These are phyloP conservation scores for Elongisporangium undulatum DNA, from an alignment of 352 stramenopile species.

Conservation along the genomic window DNA sequence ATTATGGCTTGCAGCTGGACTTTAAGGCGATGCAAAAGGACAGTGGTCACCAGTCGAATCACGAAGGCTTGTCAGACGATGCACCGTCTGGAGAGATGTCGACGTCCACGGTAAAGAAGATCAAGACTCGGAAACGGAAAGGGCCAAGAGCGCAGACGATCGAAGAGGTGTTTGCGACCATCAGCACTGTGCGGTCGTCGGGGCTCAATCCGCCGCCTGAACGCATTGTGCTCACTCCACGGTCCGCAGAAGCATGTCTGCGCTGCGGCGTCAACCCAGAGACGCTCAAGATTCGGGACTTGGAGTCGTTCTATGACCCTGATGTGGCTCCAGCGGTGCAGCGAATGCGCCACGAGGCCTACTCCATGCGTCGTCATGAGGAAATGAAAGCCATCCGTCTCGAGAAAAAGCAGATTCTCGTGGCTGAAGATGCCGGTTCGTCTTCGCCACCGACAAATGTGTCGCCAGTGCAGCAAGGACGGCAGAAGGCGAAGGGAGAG, in stretches of 20 bases:
- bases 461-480: conserved; percentile 5
- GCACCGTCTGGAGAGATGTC: background rate
- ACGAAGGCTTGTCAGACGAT: background rate
- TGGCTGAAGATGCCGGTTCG: conserved; percentile 25
- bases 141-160: conserved; percentile 55
- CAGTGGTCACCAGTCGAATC: conserved; percentile 1
- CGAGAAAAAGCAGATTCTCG: conserved; percentile 77
- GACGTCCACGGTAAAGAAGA: conserved; percentile 23
- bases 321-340: conserved; percentile 83
- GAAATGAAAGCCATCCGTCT: conserved; percentile 85
- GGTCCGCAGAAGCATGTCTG: conserved; percentile 88
- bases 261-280: conserved; percentile 90
- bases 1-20: conserved; percentile 17
- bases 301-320: conserved; percentile 89
- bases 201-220: conserved; percentile 65
- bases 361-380: conserved; percentile 88
- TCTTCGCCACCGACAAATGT: background rate
- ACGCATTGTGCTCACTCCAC: conserved; percentile 83
- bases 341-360: conserved; percentile 90
- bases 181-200: conserved; percentile 64
- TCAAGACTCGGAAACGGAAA: conserved; percentile 60
- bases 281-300: conserved; percentile 88
- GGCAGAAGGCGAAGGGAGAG: conserved; percentile 3
- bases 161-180: conserved; percentile 74
- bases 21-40: conserved; percentile 16